Base-by-base conservation (phyloP, 2,329 filamentous ascomycete genomes). In the Ophiostoma perfectum region DNA sequence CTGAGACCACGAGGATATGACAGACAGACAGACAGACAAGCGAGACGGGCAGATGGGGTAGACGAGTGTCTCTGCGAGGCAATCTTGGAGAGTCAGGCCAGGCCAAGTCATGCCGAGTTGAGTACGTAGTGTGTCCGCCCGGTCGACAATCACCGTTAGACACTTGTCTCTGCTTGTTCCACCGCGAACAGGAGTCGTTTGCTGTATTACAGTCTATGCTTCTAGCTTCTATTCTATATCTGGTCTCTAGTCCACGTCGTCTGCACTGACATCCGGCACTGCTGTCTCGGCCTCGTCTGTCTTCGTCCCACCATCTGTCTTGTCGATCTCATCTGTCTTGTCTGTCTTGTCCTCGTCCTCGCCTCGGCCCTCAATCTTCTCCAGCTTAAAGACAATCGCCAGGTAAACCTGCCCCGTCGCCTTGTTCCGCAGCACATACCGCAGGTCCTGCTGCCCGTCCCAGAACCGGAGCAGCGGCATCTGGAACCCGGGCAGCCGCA, bases 381-480 rank as follows among this genome's bases (percentile, higher is more conserved):
- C 83, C 4, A 97, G 81, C 18, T 88, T 90, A 76, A 98, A 94
- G 5, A 92, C 79, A 16, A 98, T 82, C 63, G 94, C 91, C 42
- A 97, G 86, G 73, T 97, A 91, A 16, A 91, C 84, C 45, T 91
- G 85, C 64, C 86, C 86, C 0, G 91, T 94, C 36, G 82, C 78
- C 70, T 86, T 87, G 78, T 97, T 91, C 76, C 93, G 94, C 75
- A 98, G 84, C 69, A 96, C 92, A 79, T 98, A 97, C 90, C 90
- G 84, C 65, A 92, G 79, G 12, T 86, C 86, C 79, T 93, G 90
- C 79, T 93, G 89, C 0, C 90, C 90, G 74, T 93, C 90, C 89
- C 90, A 93, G 75, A 92, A 92, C 73, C 84, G 87, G 77, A 93
- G 86, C 67, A 94, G 88, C 1, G 87, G 87, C 27, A 93, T 78